phyloP scores from a whole-genome alignment of 768 basidiomycete genomes.

The Coprinopsis cinerea region DNA sequence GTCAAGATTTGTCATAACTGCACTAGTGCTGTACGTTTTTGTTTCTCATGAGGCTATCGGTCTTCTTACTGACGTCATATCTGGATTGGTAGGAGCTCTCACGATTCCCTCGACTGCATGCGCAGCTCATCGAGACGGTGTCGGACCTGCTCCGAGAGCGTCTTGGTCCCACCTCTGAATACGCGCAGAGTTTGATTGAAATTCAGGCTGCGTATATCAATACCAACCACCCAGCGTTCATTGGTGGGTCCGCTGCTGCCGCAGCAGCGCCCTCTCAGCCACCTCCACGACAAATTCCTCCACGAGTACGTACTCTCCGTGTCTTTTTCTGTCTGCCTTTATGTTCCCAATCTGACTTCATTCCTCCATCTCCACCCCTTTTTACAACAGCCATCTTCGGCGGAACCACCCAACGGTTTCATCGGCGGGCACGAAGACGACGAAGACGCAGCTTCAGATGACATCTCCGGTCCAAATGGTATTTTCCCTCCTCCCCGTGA shows the following conservation, averaged over 20 bases:
- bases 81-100: constrained; percentile 70
- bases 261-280: constrained; percentile 32
- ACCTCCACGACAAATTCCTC: constrained; percentile 25
- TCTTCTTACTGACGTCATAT: background rate
- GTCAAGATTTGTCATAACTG: constrained; percentile 99
- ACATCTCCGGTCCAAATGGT: constrained; percentile 48
- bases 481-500: constrained; percentile 44
- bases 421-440: constrained; percentile 41
- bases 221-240: constrained; percentile 95
- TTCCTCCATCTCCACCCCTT: constrained; percentile 1
- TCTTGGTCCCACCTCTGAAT: constrained; percentile 94
- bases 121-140: constrained; percentile 94
- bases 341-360: constrained; percentile 10
- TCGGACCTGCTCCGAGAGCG: constrained; percentile 93
- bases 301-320: constrained; percentile 46
- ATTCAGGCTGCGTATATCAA: constrained; percentile 99
- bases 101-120: constrained; percentile 90
- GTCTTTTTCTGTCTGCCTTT: constrained; percentile 3
- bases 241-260: constrained; percentile 66
- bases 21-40: constrained; percentile 66
- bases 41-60: background rate
- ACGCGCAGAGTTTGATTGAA: constrained; percentile 89
- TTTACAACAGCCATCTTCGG: constrained; percentile 48
- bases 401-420: constrained; percentile 56
- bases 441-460: constrained; percentile 56